A percentile compares a stretch with the other conserved stretches of the same genome.
These are phyloP conservation scores for Pharus latifolius DNA, from an alignment of 176 grass and related monocot species.

Conservation along the genomic window DNA sequence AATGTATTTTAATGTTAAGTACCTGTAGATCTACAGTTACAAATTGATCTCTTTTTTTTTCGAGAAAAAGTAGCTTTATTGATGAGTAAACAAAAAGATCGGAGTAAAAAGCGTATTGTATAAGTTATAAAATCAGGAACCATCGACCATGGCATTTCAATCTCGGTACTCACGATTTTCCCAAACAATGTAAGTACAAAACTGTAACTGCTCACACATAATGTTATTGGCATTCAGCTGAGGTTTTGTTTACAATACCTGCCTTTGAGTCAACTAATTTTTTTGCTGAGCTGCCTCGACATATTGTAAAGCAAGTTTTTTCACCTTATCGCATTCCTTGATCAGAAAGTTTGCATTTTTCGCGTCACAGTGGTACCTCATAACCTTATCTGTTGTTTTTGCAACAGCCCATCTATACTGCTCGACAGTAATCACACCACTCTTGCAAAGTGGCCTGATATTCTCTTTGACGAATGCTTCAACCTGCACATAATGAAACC, in stretches of 20 bases:
- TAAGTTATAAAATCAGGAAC: too few species aligned
- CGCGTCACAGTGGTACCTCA: slow-evolving; percentile 56
- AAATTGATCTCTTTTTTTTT: not conserved
- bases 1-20: not conserved
- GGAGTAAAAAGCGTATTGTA: too few species aligned
- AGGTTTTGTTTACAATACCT: not conserved
- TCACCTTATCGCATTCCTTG: slow-evolving; percentile 95
- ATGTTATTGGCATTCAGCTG: not conserved
- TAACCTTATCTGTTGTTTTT: slow-evolving; percentile 80
- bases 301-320: slow-evolving; percentile 80
- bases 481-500: slow-evolving; percentile 30
- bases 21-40: not conserved
- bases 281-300: slow-evolving; percentile 60
- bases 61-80: too few species aligned
- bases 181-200: not conserved
- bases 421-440: slow-evolving; percentile 58
- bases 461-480: slow-evolving; percentile 82
- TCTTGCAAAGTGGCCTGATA: slow-evolving; percentile 95
- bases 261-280: slow-evolving; percentile 2
- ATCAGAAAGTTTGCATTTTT: slow-evolving; percentile 84
- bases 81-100: too few species aligned
- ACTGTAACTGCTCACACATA: not conserved
- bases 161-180: too few species aligned
- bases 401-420: slow-evolving; percentile 69
- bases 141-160: too few species aligned